Percentiles rank a stretch among this genome's conserved stretches.
Evolutionary conservation across 495 filamentous ascomycete genomes (phyloP).

Genomic region (Pseudomonodictys pantanalensis): DNA sequence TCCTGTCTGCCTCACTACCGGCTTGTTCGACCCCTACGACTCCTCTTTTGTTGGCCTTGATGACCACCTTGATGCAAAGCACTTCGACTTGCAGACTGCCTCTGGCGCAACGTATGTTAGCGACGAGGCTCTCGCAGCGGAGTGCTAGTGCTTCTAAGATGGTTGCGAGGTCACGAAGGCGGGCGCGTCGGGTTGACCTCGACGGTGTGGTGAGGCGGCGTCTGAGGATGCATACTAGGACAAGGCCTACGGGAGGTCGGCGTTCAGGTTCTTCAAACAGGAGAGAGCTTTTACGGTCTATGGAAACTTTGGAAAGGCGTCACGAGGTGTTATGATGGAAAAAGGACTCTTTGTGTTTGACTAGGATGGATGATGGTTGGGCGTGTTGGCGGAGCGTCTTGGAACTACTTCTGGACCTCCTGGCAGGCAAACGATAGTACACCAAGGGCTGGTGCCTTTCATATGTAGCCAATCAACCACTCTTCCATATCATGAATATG

Average conservation of each 20-base stretch:
- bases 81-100: slow-evolving; percentile 80
- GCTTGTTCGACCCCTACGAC: slow-evolving; percentile 12
- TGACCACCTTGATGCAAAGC: slow-evolving; percentile 51
- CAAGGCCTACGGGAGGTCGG: slow-evolving; percentile 10
- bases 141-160: slow-evolving; percentile 30
- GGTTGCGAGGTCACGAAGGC: slow-evolving; percentile 5
- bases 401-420: not conserved
- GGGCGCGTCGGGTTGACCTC: not conserved
- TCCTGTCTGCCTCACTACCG: slow-evolving; percentile 27
- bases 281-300: not conserved
- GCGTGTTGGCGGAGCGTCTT: not conserved
- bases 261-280: slow-evolving; percentile 8
- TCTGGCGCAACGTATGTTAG: slow-evolving; percentile 88
- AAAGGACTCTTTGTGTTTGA: not conserved
- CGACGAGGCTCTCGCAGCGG: slow-evolving; percentile 81
- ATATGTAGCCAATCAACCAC: not conserved
- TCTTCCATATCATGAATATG: not conserved
- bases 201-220: not conserved
- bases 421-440: not conserved
- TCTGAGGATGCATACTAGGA: not conserved
- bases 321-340: slow-evolving; percentile 4
- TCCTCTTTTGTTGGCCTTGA: slow-evolving; percentile 34
- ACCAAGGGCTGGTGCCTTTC: slow-evolving; percentile 1
- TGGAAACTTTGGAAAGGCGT: slow-evolving; percentile 1
- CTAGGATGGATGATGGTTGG: not conserved